Evolutionary conservation across 1,139 yeast species (phyloP).

Genomic region (Candida albicans): DNA sequence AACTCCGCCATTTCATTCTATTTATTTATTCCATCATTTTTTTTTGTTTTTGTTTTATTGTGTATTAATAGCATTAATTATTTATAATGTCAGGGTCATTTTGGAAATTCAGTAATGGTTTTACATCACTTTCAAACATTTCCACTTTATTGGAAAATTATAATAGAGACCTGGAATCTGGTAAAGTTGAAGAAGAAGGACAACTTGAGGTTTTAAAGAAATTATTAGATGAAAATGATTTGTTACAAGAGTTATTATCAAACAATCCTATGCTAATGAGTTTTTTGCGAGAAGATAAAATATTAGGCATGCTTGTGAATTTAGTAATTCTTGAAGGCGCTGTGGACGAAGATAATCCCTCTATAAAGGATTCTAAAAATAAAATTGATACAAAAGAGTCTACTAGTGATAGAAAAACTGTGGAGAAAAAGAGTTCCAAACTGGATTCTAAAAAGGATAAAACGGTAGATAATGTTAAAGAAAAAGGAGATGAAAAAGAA

Average conservation of each 20-base stretch:
- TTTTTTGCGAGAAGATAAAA: conserved; percentile 73
- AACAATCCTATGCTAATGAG: conserved; percentile 82
- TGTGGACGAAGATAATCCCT: conserved; percentile 6
- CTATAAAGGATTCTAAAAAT: conserved; percentile 6
- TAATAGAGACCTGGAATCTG: conserved; percentile 29
- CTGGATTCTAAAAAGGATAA: conserved; percentile 28
- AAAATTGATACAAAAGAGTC: conserved; percentile 3
- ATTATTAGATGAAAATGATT: conserved; percentile 80
- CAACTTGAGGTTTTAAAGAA: conserved; percentile 51
- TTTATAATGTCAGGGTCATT: conserved; percentile 70
- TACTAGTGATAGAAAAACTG: conserved; percentile 3
- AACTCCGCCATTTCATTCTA: background rate
- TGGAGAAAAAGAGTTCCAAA: conserved; percentile 15
- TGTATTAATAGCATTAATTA: conserved; percentile 2
- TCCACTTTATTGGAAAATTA: conserved; percentile 68
- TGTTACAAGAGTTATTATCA: conserved; percentile 78
- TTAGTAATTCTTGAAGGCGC: conserved; percentile 57
- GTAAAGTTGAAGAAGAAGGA: conserved; percentile 14
- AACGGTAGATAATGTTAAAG: conserved; percentile 19
- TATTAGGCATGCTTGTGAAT: conserved; percentile 64
- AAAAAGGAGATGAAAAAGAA: conserved; percentile 14
- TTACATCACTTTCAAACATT: conserved; percentile 72
- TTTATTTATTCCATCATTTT: background rate
- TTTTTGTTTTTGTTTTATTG: background rate
- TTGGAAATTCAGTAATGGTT: conserved; percentile 90